Evolutionary conservation across 148 eudicot genomes (phyloP).

Genomic region (Fagopyrum homotropicum): DNA sequence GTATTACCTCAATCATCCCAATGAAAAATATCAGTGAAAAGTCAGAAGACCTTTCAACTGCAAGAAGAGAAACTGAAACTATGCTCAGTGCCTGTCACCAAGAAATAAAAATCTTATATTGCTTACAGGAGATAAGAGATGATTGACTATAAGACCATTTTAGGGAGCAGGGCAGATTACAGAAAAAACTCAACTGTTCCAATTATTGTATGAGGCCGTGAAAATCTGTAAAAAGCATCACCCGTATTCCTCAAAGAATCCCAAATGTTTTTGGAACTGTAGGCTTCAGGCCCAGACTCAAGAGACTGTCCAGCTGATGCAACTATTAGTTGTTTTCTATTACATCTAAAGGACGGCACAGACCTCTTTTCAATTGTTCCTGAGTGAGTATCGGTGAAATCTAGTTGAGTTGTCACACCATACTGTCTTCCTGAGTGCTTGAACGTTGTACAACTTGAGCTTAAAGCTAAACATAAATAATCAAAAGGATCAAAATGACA

Average conservation of each 20-base stretch:
- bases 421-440: conserved; percentile 20
- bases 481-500: conserved; percentile 4
- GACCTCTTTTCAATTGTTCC: conserved; percentile 16
- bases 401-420: conserved; percentile 22
- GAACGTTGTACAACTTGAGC: conserved; percentile 33
- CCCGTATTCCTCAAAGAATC: conserved; percentile 30
- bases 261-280: conserved; percentile 36
- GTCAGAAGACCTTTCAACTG: conserved; percentile 79
- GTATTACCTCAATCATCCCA: conserved; percentile 71
- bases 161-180: neutral
- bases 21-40: conserved; percentile 69
- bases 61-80: conserved; percentile 94
- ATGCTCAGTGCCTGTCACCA: conserved; percentile 91
- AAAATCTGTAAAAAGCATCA: conserved; percentile 89
- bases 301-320: conserved; percentile 51
- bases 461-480: conserved; percentile 18
- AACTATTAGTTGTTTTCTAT: conserved; percentile 25
- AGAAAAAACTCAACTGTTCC: conserved; percentile 74
- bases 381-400: conserved; percentile 19
- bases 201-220: conserved; percentile 90
- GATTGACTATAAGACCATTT: neutral
- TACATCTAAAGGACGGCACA: conserved; percentile 20
- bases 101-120: neutral
- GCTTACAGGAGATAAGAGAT: neutral
- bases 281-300: conserved; percentile 52